phyloP scores from a whole-genome alignment of 2,329 filamentous ascomycete species.

The Dissoconium aciculare region DNA sequence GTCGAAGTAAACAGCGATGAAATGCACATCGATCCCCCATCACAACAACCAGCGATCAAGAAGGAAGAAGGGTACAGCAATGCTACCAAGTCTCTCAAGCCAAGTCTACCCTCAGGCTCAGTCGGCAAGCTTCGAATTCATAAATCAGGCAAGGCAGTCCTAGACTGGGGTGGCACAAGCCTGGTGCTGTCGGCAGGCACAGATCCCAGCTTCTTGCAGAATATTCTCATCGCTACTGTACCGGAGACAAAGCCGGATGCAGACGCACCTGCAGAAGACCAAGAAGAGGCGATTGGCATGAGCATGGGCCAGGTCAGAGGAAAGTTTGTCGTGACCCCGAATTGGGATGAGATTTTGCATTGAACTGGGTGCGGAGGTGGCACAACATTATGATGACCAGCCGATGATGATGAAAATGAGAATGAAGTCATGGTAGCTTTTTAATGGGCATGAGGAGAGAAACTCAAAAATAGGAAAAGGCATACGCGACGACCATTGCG shows the following conservation, averaged over 20 bases:
- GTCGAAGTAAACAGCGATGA: slow-evolving; percentile 6
- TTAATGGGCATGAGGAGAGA: too few relatives aligned
- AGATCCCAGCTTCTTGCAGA: slow-evolving; percentile 44
- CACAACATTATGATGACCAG: too few relatives aligned
- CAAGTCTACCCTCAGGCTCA: slow-evolving; percentile 35
- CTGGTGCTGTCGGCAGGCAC: slow-evolving; percentile 44
- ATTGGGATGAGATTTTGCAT: slow-evolving; percentile 40
- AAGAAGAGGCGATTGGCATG: slow-evolving; percentile 26
- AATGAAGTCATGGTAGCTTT: too few relatives aligned
- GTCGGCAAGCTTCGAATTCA: slow-evolving; percentile 49
- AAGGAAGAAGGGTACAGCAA: slow-evolving; percentile 5
- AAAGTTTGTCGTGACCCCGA: slow-evolving; percentile 48
- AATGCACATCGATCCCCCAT: slow-evolving; percentile 11
- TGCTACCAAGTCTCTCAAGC: slow-evolving; percentile 21
- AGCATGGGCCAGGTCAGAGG: slow-evolving; percentile 48
- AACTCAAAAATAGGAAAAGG: too few relatives aligned
- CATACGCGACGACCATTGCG: too few relatives aligned
- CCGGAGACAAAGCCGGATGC: slow-evolving; percentile 16
- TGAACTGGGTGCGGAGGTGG: not conserved
- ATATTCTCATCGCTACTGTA: slow-evolving; percentile 35
- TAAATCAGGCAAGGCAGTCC: slow-evolving; percentile 44
- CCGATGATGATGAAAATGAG: too few relatives aligned
- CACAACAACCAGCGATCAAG: slow-evolving; percentile 2
- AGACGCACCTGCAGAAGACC: slow-evolving; percentile 6
- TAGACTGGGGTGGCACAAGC: slow-evolving; percentile 48